Conservation (phyloP, 2,329 filamentous ascomycete genomes). For the Verticillium isaacii region DNA sequence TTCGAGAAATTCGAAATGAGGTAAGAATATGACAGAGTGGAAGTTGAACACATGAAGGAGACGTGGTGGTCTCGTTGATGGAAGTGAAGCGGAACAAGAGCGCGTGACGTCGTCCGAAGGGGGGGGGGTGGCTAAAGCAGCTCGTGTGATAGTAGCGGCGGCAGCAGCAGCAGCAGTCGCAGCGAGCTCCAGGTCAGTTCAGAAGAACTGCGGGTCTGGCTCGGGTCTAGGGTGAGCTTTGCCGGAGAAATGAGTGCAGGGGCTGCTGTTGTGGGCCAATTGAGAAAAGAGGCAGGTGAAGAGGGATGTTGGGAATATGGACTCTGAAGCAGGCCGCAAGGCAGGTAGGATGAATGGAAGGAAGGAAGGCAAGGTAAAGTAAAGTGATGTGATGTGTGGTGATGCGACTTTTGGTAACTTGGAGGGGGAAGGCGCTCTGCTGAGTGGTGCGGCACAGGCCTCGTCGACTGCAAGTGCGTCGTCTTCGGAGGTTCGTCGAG, state of each 20-base stretch:
- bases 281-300: not conserved
- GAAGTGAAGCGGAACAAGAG: not conserved
- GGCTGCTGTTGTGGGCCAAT: not conserved
- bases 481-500: not conserved
- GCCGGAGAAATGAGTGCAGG: not conserved
- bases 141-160: not conserved
- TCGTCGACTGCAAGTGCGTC: not conserved
- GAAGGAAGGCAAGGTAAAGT: not conserved
- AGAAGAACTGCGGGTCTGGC: not conserved
- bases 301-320: not conserved
- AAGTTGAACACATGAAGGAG: slow-evolving; percentile 4
- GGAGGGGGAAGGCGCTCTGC: not conserved
- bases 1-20: slow-evolving; percentile 1
- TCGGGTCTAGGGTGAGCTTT: not conserved
- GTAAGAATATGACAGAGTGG: slow-evolving; percentile 2
- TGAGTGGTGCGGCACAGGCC: not conserved
- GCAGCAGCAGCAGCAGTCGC: not conserved
- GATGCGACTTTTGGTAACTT: too few species aligned
- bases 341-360: not conserved
- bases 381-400: not conserved
- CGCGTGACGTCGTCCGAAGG: not conserved
- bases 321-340: not conserved
- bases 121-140: not conserved
- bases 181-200: not conserved
- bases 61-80: not conserved